A percentile compares a stretch with the other conserved stretches of the same genome.
These are phyloP conservation scores for Colletotrichum kahawae DNA, from an alignment of 2,329 filamentous ascomycete genomes.

Conservation along the genomic window DNA sequence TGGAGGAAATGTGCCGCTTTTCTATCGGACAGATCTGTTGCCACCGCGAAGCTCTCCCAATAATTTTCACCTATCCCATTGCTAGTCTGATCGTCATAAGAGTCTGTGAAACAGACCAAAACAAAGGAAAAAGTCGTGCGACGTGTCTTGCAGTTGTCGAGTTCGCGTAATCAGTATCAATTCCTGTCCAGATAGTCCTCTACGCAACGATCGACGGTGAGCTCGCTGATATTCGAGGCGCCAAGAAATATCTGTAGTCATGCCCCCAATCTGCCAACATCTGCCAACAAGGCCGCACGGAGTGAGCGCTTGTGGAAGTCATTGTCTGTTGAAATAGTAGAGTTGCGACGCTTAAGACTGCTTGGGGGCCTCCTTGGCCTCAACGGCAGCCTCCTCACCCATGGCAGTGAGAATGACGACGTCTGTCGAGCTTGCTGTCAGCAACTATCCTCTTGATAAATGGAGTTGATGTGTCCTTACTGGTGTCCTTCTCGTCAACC, in stretches of 20 bases:
- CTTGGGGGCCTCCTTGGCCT: conserved; percentile 88
- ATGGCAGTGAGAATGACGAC: conserved; percentile 94
- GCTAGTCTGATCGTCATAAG: conserved; percentile 29
- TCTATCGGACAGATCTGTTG: conserved; percentile 40
- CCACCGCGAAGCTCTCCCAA: conserved; percentile 37
- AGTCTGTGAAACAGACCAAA: conserved; percentile 36
- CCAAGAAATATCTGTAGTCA: conserved; percentile 37
- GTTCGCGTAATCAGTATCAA: conserved; percentile 43
- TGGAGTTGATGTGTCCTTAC: conserved; percentile 63
- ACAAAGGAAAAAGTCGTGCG: conserved; percentile 44
- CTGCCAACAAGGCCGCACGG: conserved; percentile 22
- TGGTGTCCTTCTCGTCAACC: conserved; percentile 88
- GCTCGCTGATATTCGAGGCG: conserved; percentile 39
- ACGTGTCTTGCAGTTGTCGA: conserved; percentile 32
- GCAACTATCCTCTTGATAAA: conserved; percentile 3
- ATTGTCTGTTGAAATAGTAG: conserved; percentile 21
- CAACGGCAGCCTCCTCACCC: conserved; percentile 91
- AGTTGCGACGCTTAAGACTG: conserved; percentile 26
- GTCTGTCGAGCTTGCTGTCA: conserved; percentile 55
- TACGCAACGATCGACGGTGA: conserved; percentile 47
- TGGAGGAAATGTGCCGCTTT: conserved; percentile 30
- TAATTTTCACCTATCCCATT: conserved; percentile 34
- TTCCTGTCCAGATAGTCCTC: conserved; percentile 48
- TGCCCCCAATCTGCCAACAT: conserved; percentile 28
- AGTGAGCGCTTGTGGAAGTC: conserved; percentile 17